phyloP scores from a whole-genome alignment of 768 basidiomycete genomes.

The Psilocybe cubensis region DNA sequence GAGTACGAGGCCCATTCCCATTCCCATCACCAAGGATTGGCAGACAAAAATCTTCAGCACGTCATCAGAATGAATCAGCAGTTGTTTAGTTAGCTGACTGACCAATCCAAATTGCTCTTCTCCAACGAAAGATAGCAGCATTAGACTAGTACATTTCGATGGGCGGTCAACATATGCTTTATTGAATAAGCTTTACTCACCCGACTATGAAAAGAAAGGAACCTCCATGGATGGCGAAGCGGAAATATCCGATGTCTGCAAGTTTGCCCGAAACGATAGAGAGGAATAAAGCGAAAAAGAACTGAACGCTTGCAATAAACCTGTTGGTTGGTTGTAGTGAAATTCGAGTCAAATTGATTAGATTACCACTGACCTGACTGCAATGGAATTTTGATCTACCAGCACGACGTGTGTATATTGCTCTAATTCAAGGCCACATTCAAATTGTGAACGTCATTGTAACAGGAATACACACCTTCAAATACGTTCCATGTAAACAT shows the following conservation, averaged over 20 bases:
- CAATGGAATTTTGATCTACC: constrained; percentile 38
- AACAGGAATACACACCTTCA: constrained; percentile 24
- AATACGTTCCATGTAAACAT: constrained; percentile 34
- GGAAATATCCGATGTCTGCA: constrained; percentile 52
- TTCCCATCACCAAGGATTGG: constrained; percentile 60
- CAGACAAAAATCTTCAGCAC: constrained; percentile 39
- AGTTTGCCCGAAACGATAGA: constrained; percentile 45
- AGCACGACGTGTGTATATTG: constrained; percentile 45
- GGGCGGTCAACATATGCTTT: constrained; percentile 10
- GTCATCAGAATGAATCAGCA: not conserved
- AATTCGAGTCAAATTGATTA: not conserved
- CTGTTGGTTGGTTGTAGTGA: constrained; percentile 23
- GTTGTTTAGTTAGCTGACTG: not conserved
- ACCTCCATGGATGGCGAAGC: constrained; percentile 26
- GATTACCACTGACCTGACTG: constrained; percentile 38
- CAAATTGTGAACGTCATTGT: constrained; percentile 13
- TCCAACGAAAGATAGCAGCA: constrained; percentile 46
- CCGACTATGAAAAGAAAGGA: constrained; percentile 28
- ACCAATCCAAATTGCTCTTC: constrained; percentile 50
- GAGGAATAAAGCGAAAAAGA: constrained; percentile 45
- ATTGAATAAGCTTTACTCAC: too few relatives aligned
- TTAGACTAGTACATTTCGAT: constrained; percentile 36
- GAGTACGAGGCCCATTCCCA: constrained; percentile 53
- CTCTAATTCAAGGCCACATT: constrained; percentile 39
- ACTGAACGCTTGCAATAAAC: constrained; percentile 54